Evolutionary conservation across 2,329 filamentous ascomycete genomes (phyloP).

Genomic region (Penicillium sp.): DNA sequence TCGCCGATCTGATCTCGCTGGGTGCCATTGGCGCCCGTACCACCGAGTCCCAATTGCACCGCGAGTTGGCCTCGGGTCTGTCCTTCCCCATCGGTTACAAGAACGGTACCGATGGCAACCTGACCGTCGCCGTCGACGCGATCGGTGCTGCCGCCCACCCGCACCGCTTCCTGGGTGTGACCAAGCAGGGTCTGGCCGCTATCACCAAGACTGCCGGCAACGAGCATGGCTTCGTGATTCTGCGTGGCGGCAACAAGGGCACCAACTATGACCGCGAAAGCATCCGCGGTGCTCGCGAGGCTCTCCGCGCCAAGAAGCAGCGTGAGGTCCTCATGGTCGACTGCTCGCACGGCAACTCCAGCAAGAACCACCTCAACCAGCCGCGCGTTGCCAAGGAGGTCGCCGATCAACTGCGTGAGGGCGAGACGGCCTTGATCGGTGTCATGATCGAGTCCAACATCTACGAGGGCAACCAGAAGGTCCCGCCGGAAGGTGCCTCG

Average conservation of each 20-base stretch:
- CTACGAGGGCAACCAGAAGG: slow-evolving; percentile 84
- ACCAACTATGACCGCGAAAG: slow-evolving; percentile 89
- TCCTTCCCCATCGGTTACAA: slow-evolving; percentile 99
- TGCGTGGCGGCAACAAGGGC: slow-evolving; percentile 83
- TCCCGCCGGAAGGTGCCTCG: slow-evolving; percentile 71
- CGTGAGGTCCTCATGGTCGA: slow-evolving; percentile 94
- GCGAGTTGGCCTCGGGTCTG: slow-evolving; percentile 88
- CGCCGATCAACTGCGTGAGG: slow-evolving; percentile 76
- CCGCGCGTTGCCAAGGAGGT: slow-evolving; percentile 81
- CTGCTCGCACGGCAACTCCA: slow-evolving; percentile 97
- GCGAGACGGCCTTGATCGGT: slow-evolving; percentile 82
- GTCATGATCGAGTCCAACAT: slow-evolving; percentile 99
- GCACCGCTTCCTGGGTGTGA: slow-evolving; percentile 98
- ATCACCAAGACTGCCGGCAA: slow-evolving; percentile 92
- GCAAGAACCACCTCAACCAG: slow-evolving; percentile 96
- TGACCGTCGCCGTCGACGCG: slow-evolving; percentile 89
- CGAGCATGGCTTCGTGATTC: slow-evolving; percentile 94
- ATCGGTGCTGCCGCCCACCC: slow-evolving; percentile 64
- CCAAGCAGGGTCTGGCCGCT: slow-evolving; percentile 91
- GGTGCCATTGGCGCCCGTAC: slow-evolving; percentile 94
- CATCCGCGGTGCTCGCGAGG: slow-evolving; percentile 72
- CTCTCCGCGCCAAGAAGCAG: slow-evolving; percentile 73
- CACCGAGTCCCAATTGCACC: slow-evolving; percentile 92
- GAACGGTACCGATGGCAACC: slow-evolving; percentile 92
- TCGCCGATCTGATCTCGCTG: slow-evolving; percentile 90